Percentiles rank a stretch among this genome's conserved stretches.
These are phyloP conservation scores for Marvania coccoides DNA, from an alignment of 139 green algal genomes.

Conservation along the genomic window DNA sequence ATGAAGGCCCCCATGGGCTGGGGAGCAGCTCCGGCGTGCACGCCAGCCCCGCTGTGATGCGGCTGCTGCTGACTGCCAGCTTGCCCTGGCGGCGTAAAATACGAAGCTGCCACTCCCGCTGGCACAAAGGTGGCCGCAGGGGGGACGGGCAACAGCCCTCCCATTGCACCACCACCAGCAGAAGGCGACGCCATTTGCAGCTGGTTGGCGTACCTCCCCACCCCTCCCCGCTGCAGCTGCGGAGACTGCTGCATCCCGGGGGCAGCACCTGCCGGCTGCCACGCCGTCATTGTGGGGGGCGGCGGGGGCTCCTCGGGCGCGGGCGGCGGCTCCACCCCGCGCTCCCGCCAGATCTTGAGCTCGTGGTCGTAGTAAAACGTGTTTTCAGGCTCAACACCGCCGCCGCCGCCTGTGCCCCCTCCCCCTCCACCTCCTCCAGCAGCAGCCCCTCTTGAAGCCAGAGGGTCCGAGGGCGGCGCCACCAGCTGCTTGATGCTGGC, in stretches of 20 bases:
- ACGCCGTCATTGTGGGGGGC: constrained; percentile 12
- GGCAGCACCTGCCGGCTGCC: neutral
- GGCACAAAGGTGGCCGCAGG: neutral
- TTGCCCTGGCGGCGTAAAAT: neutral
- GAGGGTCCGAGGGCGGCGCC: neutral
- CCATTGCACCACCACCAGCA: neutral
- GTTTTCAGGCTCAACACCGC: constrained; percentile 52
- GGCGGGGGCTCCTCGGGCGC: constrained; percentile 13
- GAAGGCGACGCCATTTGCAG: neutral
- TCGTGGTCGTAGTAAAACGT: constrained; percentile 65
- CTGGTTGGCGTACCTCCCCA: neutral
- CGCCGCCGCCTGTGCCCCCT: constrained; percentile 22
- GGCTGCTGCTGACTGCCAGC: too few species aligned
- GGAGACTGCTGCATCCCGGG: neutral
- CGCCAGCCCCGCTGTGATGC: too few species aligned
- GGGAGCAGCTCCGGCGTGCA: too few species aligned
- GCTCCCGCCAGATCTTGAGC: constrained; percentile 48
- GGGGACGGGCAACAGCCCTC: neutral
- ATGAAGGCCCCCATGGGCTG: too few species aligned
- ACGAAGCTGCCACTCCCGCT: neutral
- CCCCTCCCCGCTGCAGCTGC: neutral
- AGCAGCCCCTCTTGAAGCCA: too few species aligned
- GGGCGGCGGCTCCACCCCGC: constrained; percentile 19
- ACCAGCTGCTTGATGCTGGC: neutral
- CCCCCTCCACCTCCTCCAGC: too few species aligned